A percentile compares a stretch with the other conserved stretches of the same genome.
phyloP scores from a whole-genome alignment of 2,329 filamentous ascomycete genomes.

The Zasmidium cellare region DNA sequence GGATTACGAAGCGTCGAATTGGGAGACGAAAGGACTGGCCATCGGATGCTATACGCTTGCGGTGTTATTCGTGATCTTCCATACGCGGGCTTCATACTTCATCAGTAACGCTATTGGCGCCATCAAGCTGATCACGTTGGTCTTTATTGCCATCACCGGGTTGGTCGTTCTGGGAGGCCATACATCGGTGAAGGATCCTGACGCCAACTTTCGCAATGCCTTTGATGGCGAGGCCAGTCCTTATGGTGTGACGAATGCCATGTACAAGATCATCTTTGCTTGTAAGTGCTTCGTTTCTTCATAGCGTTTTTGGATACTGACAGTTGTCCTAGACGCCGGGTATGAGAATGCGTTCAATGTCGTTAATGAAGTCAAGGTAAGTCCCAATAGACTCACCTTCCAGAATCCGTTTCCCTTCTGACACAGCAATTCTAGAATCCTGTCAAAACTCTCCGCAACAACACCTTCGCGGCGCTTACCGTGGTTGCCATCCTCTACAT shows the following conservation, averaged over 20 bases:
- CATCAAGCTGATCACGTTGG: constrained; percentile 61
- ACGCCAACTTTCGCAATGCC: constrained; percentile 55
- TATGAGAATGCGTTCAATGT: constrained; percentile 11
- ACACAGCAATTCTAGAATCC: too few relatives aligned
- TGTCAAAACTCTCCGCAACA: constrained; percentile 53
- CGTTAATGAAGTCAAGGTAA: constrained; percentile 8
- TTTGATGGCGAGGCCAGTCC: constrained; percentile 52
- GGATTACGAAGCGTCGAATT: constrained; percentile 53
- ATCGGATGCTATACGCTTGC: constrained; percentile 64
- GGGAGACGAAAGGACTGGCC: constrained; percentile 68
- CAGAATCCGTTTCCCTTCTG: too few relatives aligned
- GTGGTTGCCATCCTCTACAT: constrained; percentile 54
- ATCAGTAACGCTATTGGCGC: constrained; percentile 58
- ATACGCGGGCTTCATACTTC: constrained; percentile 60
- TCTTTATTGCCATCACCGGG: constrained; percentile 56
- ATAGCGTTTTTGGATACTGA: background rate
- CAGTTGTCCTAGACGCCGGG: background rate
- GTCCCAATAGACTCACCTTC: background rate
- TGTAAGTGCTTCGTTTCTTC: constrained; percentile 37
- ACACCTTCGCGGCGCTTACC: constrained; percentile 33
- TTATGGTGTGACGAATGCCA: constrained; percentile 57
- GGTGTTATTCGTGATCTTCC: constrained; percentile 44
- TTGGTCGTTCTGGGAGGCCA: constrained; percentile 63
- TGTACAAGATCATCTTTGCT: constrained; percentile 52
- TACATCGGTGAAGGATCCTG: constrained; percentile 51